Evolutionary conservation across 1,139 yeast species (phyloP), one percentile per base, ranked within the genome.

Genomic region (Suzukiozyma palmioleophila): DNA sequence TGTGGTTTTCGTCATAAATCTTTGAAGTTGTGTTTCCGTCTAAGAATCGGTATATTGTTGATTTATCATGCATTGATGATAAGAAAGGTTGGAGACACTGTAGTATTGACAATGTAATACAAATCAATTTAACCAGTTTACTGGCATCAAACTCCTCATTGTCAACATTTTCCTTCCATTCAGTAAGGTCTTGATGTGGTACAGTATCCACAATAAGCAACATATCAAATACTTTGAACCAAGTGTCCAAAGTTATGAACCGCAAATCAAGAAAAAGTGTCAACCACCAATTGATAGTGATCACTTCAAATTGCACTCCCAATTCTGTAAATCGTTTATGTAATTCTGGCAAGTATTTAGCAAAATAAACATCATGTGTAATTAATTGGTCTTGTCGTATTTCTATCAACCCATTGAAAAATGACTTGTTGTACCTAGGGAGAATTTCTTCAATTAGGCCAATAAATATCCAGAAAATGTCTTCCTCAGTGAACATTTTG

Each of bases 221-320:
- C 32, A 66, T 69, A 51, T 78, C 83, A 66, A 81, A 73, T 8
- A 77, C 56, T 37, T 75, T 63, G 53, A 75, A 73, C 62, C 80
- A 66, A 3, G 70, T 62, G 28, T 78, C 82, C 3, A 76, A 62
- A 2, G 77, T 75, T n/a, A 77, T 52, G 30, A 77, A 67, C 37
- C 70, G 57, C 32, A 45, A 38, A 31, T 65, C 82, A 0, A 79
- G 73, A 52, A 77, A 79, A 32, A 79, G 56, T 9, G 79, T 68
- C 13, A 79, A 59, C 64, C 80, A 77, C 84, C 84, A 79, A 45
- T 75, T 75, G 56, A 77, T 69, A 8, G 81, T 70, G 22, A 78
- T 67, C 13, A 75, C 67, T 38, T 75, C 81, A 3, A 75, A 53
- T 39, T 77, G 79, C 21, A 79, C 68, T 2, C 61, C 61, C 6